Evolutionary conservation across 345 rosid species (phyloP), one percentile per base, ranked within the genome.

Genomic region (Sisymbrium altissimum): DNA sequence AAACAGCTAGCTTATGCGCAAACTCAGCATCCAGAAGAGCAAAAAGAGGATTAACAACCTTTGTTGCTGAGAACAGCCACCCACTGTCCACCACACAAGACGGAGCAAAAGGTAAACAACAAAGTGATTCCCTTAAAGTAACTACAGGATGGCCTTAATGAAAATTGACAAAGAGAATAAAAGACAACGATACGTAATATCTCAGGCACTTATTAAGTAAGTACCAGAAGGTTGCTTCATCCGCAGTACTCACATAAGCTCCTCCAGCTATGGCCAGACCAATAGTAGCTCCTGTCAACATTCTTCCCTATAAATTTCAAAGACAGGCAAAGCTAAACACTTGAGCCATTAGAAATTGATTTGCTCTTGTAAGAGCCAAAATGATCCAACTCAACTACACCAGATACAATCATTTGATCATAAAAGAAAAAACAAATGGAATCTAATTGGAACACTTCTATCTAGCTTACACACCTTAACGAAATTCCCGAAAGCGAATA

Each of bases 211-310:
- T 36, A 64, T 43, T 15, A 65, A 58, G 53, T 2, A 49, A 76
- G 73, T 90, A 95, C 99, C 99, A 92, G 89, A 95, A 88, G 65
- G 99, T 92, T 54, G 97, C 99, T 84, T 92, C 99, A 83, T 95
- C 99, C 71, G 87, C 92, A 30, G 96, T 94, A 77, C 98, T 91
- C 58, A 85, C 96, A 79, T 93, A 93, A 71, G 98, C 98, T 75
- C 97, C 99, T 53, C 97, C 91, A 39, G 86, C 94, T 70, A 95
- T 95, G 11, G 86, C 85, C 14, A 95, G 58, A 17, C 97, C 97
- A 63, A 95, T 78, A 56, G 96, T 86, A 48, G 89, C 88, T 74
- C 99, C 99, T 0, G 99, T 87, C 52, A 95, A 73, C 68, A 90
- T 73, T 71, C 96, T 88, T 64, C 98, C 97, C 98, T 95, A 68